Percentiles rank a stretch among this genome's conserved stretches.
Evolutionary conservation across 345 rosid species (phyloP).

Genomic region (Eutrema heterophyllum): DNA sequence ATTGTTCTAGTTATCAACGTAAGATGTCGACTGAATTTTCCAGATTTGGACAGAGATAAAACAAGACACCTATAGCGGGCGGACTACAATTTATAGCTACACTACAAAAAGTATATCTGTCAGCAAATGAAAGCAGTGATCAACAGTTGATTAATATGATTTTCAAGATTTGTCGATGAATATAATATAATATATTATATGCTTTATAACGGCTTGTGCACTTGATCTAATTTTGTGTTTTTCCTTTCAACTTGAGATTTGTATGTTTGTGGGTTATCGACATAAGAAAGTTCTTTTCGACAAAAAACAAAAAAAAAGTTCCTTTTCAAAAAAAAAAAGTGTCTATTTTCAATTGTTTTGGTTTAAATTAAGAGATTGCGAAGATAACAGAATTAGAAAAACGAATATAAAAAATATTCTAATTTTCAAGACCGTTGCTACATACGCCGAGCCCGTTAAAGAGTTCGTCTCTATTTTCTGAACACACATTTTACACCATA

Average conservation of each 20-base stretch:
- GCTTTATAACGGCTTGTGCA: neutral
- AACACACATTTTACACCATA: no score
- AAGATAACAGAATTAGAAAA: no score
- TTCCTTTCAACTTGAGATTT: conserved; percentile 7
- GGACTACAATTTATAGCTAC: neutral
- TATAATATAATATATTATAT: neutral
- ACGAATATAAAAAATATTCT: no score
- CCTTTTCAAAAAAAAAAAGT: no score
- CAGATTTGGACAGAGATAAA: neutral
- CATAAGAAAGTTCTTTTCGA: neutral
- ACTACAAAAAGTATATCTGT: neutral
- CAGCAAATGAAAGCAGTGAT: neutral
- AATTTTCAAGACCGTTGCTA: no score
- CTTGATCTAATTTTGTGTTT: neutral
- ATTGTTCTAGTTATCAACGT: neutral
- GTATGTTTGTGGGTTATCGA: conserved; percentile 9
- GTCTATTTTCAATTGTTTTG: no score
- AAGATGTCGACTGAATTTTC: neutral
- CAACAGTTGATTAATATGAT: neutral
- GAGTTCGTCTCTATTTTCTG: no score
- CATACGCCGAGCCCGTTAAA: no score
- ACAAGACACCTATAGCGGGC: neutral
- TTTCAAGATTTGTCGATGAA: neutral
- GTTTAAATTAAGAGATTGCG: no score
- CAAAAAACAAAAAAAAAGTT: no score